phyloP scores from a whole-genome alignment of 2,329 filamentous ascomycete species.

The Chrysoporthe puriensis region DNA sequence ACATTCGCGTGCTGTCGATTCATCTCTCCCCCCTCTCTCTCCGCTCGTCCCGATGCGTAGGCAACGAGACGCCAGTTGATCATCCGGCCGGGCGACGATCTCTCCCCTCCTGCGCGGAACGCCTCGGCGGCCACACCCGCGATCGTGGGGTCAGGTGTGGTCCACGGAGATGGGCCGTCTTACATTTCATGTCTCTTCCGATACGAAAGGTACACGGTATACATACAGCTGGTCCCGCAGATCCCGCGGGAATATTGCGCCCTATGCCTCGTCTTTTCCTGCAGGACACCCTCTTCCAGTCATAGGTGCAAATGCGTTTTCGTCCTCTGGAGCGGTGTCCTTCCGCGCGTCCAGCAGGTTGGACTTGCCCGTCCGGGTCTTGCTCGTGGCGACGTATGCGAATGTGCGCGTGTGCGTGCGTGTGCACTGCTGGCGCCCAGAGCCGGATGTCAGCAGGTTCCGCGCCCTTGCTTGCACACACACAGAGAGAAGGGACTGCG shows the following conservation, averaged over 20 bases:
- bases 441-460: too few relatives aligned
- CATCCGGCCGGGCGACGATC: neutral
- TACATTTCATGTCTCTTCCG: neutral
- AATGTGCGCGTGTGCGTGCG: too few relatives aligned
- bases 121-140: slow-evolving; percentile 6
- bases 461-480: too few relatives aligned
- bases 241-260: too few relatives aligned
- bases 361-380: too few relatives aligned
- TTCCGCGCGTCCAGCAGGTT: too few relatives aligned
- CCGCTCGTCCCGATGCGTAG: neutral
- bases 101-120: slow-evolving; percentile 1
- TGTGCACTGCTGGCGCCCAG: too few relatives aligned
- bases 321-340: too few relatives aligned
- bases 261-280: neutral
- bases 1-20: neutral
- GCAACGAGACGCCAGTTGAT: neutral
- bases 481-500: too few relatives aligned
- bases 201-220: neutral
- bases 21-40: neutral
- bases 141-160: slow-evolving; percentile 7
- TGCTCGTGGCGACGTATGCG: too few relatives aligned
- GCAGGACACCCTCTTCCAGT: neutral
- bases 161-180: neutral
- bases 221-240: neutral
- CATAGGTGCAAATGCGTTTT: too few relatives aligned